Evolutionary conservation across 371 early-diverging fungal species (phyloP).

Genomic region (Apophysomyces elegans): DNA sequence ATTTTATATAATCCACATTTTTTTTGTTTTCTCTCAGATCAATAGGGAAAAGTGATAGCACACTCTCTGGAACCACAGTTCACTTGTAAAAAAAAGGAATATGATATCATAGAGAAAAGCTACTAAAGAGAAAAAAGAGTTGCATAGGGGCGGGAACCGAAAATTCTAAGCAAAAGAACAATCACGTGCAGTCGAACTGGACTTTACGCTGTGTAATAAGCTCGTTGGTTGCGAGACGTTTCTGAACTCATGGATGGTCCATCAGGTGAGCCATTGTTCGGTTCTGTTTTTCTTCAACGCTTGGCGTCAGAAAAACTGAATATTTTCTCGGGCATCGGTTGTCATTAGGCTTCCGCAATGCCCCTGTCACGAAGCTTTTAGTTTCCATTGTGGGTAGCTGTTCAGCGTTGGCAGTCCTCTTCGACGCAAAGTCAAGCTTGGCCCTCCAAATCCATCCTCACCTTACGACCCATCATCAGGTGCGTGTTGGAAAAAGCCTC

Average conservation of each 20-base stretch:
- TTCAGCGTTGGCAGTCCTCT: conserved; percentile 55
- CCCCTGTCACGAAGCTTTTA: conserved; percentile 68
- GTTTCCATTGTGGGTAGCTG: conserved; percentile 62
- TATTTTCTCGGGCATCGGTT: too few species aligned
- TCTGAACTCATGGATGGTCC: conserved; percentile 1
- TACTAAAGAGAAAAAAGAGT: too few species aligned
- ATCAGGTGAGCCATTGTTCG: background rate
- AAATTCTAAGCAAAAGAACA: too few species aligned
- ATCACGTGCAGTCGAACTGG: too few species aligned
- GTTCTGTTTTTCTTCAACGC: background rate
- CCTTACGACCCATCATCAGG: conserved; percentile 60
- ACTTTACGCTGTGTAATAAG: background rate
- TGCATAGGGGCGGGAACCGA: too few species aligned
- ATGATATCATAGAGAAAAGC: too few species aligned
- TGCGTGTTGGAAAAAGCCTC: conserved; percentile 9
- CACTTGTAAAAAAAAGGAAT: too few species aligned
- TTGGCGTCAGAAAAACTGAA: too few species aligned
- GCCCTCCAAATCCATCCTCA: conserved; percentile 50
- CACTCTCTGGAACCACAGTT: too few species aligned
- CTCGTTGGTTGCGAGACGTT: background rate
- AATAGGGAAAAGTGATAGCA: too few species aligned
- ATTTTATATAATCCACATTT: too few species aligned
- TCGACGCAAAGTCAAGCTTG: conserved; percentile 49
- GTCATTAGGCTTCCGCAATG: conserved; percentile 62
- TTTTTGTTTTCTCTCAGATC: too few species aligned